These are phyloP conservation scores for Aspergillus wentii DNA, from an alignment of 495 filamentous ascomycete species.

Conservation along the genomic window DNA sequence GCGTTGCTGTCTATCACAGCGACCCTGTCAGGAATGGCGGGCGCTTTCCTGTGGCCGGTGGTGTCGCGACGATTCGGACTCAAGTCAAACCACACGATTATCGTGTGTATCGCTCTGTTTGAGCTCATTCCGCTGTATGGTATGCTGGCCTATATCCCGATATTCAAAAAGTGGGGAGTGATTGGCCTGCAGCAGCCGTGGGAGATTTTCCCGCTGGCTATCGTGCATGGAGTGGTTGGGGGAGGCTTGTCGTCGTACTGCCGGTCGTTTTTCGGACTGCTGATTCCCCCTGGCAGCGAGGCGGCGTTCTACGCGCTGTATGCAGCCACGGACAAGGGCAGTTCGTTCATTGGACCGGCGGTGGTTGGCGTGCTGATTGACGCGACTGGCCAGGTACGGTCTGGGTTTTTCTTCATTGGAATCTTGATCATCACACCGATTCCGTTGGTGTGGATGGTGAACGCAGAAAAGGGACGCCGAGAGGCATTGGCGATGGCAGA, in stretches of 20 bases:
- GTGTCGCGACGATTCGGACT: slow-evolving; percentile 60
- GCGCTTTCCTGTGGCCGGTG: slow-evolving; percentile 78
- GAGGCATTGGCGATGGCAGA: slow-evolving; percentile 65
- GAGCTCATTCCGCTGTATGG: slow-evolving; percentile 86
- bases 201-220: slow-evolving; percentile 87
- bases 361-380: slow-evolving; percentile 85
- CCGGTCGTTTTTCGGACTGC: slow-evolving; percentile 74
- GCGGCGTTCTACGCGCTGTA: slow-evolving; percentile 92
- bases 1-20: slow-evolving; percentile 81
- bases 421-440: slow-evolving; percentile 70
- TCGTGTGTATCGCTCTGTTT: slow-evolving; percentile 76
- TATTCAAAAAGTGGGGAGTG: slow-evolving; percentile 65
- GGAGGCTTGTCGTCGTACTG: slow-evolving; percentile 83
- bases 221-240: slow-evolving; percentile 79
- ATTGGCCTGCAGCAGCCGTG: slow-evolving; percentile 79
- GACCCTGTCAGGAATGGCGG: slow-evolving; percentile 70
- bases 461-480: slow-evolving; percentile 71
- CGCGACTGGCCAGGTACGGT: slow-evolving; percentile 72
- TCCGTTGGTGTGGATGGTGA: slow-evolving; percentile 70
- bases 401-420: slow-evolving; percentile 85
- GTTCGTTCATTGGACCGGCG: slow-evolving; percentile 80
- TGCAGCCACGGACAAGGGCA: slow-evolving; percentile 90
- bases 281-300: slow-evolving; percentile 86
- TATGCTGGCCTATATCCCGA: slow-evolving; percentile 75
- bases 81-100: slow-evolving; percentile 71